These are phyloP conservation scores for Prunus mira DNA, from an alignment of 306 rosid species.

Conservation along the genomic window DNA sequence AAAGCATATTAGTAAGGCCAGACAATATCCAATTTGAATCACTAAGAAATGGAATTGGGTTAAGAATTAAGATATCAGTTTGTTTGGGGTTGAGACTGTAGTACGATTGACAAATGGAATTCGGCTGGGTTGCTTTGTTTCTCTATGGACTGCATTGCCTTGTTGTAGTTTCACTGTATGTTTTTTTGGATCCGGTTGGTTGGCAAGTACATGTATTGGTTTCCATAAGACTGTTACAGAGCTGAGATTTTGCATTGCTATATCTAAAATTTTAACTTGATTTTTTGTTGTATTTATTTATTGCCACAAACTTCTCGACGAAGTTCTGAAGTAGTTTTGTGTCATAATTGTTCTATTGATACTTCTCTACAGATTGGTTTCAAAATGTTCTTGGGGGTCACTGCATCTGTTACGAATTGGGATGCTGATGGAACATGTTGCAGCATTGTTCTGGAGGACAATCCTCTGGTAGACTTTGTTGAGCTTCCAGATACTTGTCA, in stretches of 20 bases:
- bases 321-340: background rate
- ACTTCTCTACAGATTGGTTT: conserved; percentile 70
- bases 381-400: conserved; percentile 93
- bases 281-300: background rate
- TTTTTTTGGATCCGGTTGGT: background rate
- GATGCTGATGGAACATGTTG: conserved; percentile 95
- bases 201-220: background rate
- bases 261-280: background rate
- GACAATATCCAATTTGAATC: background rate
- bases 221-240: background rate
- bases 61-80: background rate
- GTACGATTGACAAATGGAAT: background rate
- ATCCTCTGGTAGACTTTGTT: conserved; percentile 95
- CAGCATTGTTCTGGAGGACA: conserved; percentile 90
- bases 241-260: background rate
- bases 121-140: background rate
- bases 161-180: background rate
- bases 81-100: background rate
- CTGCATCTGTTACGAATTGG: conserved; percentile 91
- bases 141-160: background rate
- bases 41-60: background rate
- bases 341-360: background rate
- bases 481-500: conserved; percentile 97
- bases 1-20: background rate
- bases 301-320: background rate